Percentiles rank a stretch among this genome's conserved stretches.
Evolutionary conservation across 495 filamentous ascomycete genomes (phyloP).

Genomic region (Jackrogersella multiformis): DNA sequence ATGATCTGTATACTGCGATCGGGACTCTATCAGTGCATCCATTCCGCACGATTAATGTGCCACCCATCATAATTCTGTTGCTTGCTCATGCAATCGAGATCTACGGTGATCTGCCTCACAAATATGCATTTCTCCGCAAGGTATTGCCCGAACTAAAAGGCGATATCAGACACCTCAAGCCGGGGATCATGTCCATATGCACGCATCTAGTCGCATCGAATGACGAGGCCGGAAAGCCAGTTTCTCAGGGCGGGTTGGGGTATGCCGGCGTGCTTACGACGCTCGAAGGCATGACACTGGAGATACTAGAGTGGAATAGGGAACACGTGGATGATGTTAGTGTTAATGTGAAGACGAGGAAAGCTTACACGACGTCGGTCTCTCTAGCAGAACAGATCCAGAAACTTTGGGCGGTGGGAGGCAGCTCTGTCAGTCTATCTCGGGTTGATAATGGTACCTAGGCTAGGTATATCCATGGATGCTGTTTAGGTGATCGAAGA

Average conservation of each 20-base stretch:
- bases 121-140: constrained; percentile 52
- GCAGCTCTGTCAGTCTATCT: constrained; percentile 26
- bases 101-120: constrained; percentile 56
- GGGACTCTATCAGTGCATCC: constrained; percentile 44
- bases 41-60: constrained; percentile 47
- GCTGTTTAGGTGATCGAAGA: neutral
- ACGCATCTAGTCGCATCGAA: constrained; percentile 62
- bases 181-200: constrained; percentile 62
- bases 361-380: constrained; percentile 51
- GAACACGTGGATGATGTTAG: constrained; percentile 45
- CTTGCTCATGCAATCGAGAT: constrained; percentile 60
- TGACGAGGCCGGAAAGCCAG: constrained; percentile 51
- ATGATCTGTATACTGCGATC: constrained; percentile 44
- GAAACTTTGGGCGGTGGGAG: constrained; percentile 38
- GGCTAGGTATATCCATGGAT: neutral
- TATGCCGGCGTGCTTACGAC: constrained; percentile 62
- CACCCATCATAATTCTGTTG: constrained; percentile 57
- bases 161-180: constrained; percentile 62
- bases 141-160: constrained; percentile 54
- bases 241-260: constrained; percentile 60
- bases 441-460: neutral
- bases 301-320: constrained; percentile 64
- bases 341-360: constrained; percentile 39
- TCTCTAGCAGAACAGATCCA: constrained; percentile 53
- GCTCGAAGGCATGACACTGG: constrained; percentile 62